Base-by-base conservation (phyloP, 176 grass and related monocot species). In the Aegilops speltoides region DNA sequence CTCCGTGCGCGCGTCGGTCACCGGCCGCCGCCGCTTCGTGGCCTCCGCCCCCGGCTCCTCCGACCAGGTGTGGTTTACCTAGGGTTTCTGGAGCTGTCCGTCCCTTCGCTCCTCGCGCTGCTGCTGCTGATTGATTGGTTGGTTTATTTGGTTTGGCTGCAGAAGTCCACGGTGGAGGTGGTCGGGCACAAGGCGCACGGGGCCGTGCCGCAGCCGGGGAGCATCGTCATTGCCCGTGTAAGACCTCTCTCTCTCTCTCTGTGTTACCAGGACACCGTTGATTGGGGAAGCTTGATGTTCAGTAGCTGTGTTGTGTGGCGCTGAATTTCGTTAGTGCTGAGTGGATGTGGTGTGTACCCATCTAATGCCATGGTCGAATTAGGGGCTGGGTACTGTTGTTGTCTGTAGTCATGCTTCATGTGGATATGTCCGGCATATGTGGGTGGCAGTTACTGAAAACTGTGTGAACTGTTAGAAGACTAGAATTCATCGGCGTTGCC, bases 121-220 rank as follows among this genome's bases (percentile, higher is more conserved):
- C 63, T 40, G 5, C 23, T 82, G 31, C 12, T 83, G 23, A 77
- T 73, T 15, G 40, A 22, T 45, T n/a, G 37, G 20, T 20, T 87
- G 28, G 26, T 7, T 59, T 2, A 1, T 83, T 73, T 24, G 56
- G 25, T 88, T 28, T 50, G 38, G 56, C 45, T 86, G 83, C 94
- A 98, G 93, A 94, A 94, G 79, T 84, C 86, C 34, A 93, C 82
- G 25, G 91, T 94, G 78, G 96, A 98, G 82, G 92, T 98, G 57
- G 88, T 96, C 17, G 94, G 97, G 32, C 94, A 92, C 80, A 94
- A 93, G 84, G 94, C 94, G 38, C 92, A 96, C 79, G 92, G 88
- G 19, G 92, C 90, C 11, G 94, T 98, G 50, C 92, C 96, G 70
- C 92, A 94, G 37, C 93, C 93, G 13, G 93, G 96, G 76, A 94